phyloP scores from a whole-genome alignment of 2,329 filamentous ascomycete species.

The Stachybotrys elegans region DNA sequence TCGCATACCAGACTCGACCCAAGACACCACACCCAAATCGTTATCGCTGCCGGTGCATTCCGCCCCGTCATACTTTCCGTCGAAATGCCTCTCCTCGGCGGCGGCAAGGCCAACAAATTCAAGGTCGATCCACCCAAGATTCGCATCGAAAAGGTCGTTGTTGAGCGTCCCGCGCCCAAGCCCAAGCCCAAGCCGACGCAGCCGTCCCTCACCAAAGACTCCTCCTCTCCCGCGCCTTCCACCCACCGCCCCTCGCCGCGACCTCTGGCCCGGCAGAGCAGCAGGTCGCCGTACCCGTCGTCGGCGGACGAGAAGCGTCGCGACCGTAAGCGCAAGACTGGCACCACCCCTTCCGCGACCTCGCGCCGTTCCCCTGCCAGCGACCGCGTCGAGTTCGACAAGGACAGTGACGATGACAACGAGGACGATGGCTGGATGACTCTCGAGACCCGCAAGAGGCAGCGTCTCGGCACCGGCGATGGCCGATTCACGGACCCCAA shows the following conservation, averaged over 20 bases:
- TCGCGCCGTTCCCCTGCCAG: conserved; percentile 39
- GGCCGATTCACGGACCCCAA: conserved; percentile 40
- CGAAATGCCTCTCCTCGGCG: conserved; percentile 35
- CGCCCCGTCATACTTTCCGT: conserved; percentile 2
- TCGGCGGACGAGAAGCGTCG: conserved; percentile 31
- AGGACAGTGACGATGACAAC: conserved; percentile 44
- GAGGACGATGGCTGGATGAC: conserved; percentile 49
- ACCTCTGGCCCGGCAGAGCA: conserved; percentile 31
- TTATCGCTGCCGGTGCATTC: no score
- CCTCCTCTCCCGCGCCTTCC: conserved; percentile 27
- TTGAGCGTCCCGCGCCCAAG: conserved; percentile 31
- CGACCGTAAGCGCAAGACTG: conserved; percentile 46
- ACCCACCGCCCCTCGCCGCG: conserved; percentile 36
- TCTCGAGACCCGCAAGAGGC: conserved; percentile 42
- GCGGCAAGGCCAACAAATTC: conserved; percentile 41
- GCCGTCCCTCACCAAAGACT: conserved; percentile 15
- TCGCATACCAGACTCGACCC: neutral
- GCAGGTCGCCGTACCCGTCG: conserved; percentile 36
- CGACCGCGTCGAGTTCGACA: conserved; percentile 45
- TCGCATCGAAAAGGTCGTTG: conserved; percentile 47
- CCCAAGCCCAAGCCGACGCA: conserved; percentile 30
- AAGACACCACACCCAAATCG: no score
- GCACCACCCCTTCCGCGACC: conserved; percentile 25
- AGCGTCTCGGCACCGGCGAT: conserved; percentile 35
- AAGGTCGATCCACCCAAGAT: conserved; percentile 46